Conservation (phyloP, 371 early-diverging fungal species). For the Zychaea mexicana region DNA sequence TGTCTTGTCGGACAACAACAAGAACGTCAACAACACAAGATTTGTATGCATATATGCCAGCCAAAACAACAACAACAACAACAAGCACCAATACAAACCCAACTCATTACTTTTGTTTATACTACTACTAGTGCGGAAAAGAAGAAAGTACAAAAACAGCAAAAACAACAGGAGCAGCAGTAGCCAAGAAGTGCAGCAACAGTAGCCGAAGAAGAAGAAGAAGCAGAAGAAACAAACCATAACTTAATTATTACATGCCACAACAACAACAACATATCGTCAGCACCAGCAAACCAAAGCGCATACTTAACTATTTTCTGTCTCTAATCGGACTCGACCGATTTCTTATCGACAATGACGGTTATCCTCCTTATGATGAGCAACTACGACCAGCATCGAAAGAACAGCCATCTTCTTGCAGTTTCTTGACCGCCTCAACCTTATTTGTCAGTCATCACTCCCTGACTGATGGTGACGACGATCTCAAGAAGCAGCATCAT, state of each 20-base stretch:
- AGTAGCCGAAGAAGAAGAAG: not conserved
- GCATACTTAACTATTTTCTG: constrained; percentile 8
- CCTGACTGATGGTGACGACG: not conserved
- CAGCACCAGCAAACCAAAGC: constrained; percentile 9
- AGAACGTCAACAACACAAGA: too few relatives aligned
- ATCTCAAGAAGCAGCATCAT: not conserved
- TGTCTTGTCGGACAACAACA: not conserved
- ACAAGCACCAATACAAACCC: too few relatives aligned
- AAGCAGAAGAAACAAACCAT: not conserved
- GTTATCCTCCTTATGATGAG: not conserved
- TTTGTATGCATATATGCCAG: constrained; percentile 6
- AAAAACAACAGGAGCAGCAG: too few relatives aligned
- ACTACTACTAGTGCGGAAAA: too few relatives aligned
- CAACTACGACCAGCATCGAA: constrained; percentile 18
- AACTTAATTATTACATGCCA: constrained; percentile 13
- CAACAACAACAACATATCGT: not conserved
- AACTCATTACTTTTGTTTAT: too few relatives aligned
- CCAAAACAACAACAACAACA: not conserved
- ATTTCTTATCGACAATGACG: not conserved
- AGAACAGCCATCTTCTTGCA: constrained; percentile 21
- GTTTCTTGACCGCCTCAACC: constrained; percentile 25
- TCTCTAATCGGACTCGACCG: constrained; percentile 16
- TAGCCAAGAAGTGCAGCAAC: too few relatives aligned
- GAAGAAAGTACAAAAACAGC: too few relatives aligned
- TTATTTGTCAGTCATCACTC: constrained; percentile 11